Conservation (phyloP, 345 rosid species). For the Pistacia integerrima region DNA sequence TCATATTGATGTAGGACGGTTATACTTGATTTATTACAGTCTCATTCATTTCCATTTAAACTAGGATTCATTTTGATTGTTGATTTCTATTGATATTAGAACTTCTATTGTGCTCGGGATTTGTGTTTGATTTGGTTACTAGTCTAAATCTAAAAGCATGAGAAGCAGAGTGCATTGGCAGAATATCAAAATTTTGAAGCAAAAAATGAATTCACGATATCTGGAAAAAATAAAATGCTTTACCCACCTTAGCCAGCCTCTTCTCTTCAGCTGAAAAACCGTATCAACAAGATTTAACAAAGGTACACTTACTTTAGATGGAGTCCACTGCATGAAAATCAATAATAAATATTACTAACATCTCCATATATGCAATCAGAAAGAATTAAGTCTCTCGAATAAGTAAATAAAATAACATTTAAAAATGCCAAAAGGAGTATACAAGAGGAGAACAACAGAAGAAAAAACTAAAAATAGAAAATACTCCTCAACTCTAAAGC, state of each 20-base stretch:
- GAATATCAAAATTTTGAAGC: slow-evolving; percentile 7
- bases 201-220: neutral
- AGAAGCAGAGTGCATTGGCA: neutral
- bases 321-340: slow-evolving; percentile 75
- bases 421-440: neutral
- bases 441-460: neutral
- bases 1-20: neutral
- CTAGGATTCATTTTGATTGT: too few species aligned
- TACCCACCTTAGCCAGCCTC: slow-evolving; percentile 96
- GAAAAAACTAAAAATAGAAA: neutral
- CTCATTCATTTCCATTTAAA: too few species aligned
- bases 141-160: too few species aligned
- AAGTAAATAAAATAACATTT: neutral
- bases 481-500: neutral
- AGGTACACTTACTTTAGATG: slow-evolving; percentile 95
- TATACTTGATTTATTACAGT: too few species aligned
- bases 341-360: slow-evolving; percentile 8
- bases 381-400: neutral
- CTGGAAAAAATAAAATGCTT: slow-evolving; percentile 4
- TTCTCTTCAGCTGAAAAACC: slow-evolving; percentile 91
- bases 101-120: too few species aligned
- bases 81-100: too few species aligned
- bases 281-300: slow-evolving; percentile 93
- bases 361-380: neutral
- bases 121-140: too few species aligned